Conservation (phyloP, 352 stramenopile species). For the Globisporangium rhizosaccharum region DNA sequence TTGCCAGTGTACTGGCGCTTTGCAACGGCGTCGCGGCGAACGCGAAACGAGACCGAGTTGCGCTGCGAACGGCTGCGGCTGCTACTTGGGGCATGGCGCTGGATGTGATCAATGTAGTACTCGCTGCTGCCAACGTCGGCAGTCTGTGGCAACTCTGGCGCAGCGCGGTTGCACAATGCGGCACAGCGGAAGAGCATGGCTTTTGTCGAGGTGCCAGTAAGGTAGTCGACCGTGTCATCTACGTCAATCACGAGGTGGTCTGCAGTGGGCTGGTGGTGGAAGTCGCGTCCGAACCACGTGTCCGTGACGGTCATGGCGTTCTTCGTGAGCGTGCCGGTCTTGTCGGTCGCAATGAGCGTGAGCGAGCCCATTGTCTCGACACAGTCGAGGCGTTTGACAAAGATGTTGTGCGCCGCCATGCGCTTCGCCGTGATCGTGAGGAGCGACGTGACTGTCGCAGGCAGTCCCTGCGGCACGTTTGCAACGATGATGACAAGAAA, state of each 20-base stretch:
- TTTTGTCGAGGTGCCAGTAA: constrained; percentile 18
- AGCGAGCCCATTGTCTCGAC: constrained; percentile 89
- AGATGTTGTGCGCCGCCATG: constrained; percentile 77
- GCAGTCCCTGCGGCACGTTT: constrained; percentile 84
- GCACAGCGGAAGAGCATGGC: constrained; percentile 29
- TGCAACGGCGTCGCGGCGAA: constrained; percentile 12
- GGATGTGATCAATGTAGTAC: not conserved
- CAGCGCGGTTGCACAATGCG: constrained; percentile 35
- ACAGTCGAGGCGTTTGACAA: constrained; percentile 85
- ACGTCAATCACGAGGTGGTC: constrained; percentile 26
- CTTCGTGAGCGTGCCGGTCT: constrained; percentile 90
- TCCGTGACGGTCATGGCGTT: constrained; percentile 58
- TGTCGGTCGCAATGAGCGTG: constrained; percentile 89
- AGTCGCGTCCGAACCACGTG: constrained; percentile 29
- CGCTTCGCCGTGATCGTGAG: constrained; percentile 84
- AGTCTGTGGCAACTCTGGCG: constrained; percentile 8
- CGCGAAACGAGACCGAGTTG: constrained; percentile 8
- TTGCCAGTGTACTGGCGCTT: constrained; percentile 49
- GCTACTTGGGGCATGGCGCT: not conserved
- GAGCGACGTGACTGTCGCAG: constrained; percentile 85
- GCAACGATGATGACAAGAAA: constrained; percentile 53
- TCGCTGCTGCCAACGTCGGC: not conserved
- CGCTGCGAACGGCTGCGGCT: not conserved
- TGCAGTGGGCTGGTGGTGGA: constrained; percentile 21
- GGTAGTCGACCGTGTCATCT: constrained; percentile 29